phyloP scores from a whole-genome alignment of 164 flowering plant species.

The Platanus orientalis region DNA sequence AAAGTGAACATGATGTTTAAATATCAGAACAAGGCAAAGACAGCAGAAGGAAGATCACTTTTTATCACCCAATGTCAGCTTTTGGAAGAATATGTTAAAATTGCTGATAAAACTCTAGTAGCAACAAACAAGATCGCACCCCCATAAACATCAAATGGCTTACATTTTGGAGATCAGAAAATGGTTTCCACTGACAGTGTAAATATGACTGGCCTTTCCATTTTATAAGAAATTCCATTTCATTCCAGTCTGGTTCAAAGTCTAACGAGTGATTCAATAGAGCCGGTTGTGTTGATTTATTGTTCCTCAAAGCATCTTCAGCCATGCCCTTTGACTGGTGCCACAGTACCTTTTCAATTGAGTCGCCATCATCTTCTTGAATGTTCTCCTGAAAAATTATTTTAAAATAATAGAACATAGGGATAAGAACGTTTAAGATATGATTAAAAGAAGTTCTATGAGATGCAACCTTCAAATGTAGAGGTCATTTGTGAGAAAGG shows the following conservation, averaged over 20 bases:
- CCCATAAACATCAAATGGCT: conserved; percentile 19
- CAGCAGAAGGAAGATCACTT: neutral
- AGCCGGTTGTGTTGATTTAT: conserved; percentile 62
- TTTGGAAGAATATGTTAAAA: no score
- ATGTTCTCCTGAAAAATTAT: conserved; percentile 56
- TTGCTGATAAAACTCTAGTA: no score
- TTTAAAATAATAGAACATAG: no score
- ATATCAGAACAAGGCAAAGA: neutral
- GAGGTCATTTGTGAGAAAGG: no score
- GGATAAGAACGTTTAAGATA: no score
- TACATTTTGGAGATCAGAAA: conserved; percentile 89
- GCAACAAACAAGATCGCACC: neutral
- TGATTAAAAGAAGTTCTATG: no score
- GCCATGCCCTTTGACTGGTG: conserved; percentile 92
- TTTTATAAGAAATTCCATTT: conserved; percentile 84
- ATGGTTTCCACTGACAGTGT: conserved; percentile 94
- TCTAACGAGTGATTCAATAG: conserved; percentile 70
- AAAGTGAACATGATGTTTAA: conserved; percentile 2
- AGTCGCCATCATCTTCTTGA: conserved; percentile 90
- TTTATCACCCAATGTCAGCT: no score
- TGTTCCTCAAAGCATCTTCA: conserved; percentile 67
- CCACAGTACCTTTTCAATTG: conserved; percentile 92
- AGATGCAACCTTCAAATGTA: no score
- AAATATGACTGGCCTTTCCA: conserved; percentile 99
- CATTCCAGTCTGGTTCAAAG: conserved; percentile 84